phyloP scores from a whole-genome alignment of 306 rosid species.

The Dalbergia cochinchinensis region DNA sequence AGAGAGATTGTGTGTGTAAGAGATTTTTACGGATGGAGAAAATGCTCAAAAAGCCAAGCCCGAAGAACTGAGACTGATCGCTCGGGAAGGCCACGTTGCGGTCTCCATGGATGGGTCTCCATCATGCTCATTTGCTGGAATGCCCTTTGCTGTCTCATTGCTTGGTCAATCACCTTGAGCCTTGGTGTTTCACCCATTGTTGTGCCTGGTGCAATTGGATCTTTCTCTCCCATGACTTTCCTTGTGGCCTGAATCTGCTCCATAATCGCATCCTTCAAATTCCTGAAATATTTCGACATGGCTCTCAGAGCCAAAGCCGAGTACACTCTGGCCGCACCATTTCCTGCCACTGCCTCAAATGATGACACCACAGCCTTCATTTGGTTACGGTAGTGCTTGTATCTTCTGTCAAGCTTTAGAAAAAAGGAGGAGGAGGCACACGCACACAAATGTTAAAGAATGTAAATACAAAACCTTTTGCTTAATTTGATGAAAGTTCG shows the following conservation, averaged over 20 bases:
- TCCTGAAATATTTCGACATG: slow-evolving; percentile 87
- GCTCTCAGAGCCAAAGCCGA: slow-evolving; percentile 87
- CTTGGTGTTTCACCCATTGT: slow-evolving; percentile 89
- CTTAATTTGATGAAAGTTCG: slow-evolving; percentile 1
- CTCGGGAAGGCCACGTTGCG: slow-evolving; percentile 98
- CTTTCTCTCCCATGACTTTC: slow-evolving; percentile 88
- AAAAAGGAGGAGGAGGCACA: not conserved
- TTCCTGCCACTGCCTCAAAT: slow-evolving; percentile 84
- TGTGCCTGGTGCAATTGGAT: slow-evolving; percentile 75
- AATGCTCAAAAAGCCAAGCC: slow-evolving; percentile 98
- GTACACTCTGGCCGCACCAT: slow-evolving; percentile 81
- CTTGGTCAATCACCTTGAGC: slow-evolving; percentile 79
- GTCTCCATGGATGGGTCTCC: slow-evolving; percentile 98
- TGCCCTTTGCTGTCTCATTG: slow-evolving; percentile 83
- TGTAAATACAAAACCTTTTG: not conserved
- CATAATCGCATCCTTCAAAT: slow-evolving; percentile 83
- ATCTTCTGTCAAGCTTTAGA: slow-evolving; percentile 83
- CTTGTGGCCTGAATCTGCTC: slow-evolving; percentile 67
- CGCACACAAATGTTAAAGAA: not conserved
- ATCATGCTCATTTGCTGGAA: slow-evolving; percentile 90
- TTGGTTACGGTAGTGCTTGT: slow-evolving; percentile 86
- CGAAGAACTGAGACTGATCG: slow-evolving; percentile 88
- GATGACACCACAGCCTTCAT: slow-evolving; percentile 87
- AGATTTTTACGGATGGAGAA: slow-evolving; percentile 86
- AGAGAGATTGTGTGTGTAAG: slow-evolving; percentile 8